Evolutionary conservation across 257 asterid species (phyloP).

Genomic region (Nicotiana tabacum): DNA sequence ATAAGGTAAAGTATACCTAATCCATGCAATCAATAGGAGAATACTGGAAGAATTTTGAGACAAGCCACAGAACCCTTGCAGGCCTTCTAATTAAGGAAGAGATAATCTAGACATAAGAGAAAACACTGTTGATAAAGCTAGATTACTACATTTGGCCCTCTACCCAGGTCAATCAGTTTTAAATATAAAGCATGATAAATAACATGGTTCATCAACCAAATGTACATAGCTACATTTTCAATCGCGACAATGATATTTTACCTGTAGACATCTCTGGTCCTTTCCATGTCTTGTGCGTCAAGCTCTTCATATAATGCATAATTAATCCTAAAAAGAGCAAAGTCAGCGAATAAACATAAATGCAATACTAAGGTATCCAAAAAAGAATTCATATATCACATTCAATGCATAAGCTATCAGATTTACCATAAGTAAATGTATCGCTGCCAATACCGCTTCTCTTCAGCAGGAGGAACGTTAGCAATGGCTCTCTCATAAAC

Average conservation of each 20-base stretch:
- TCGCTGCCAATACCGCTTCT: slow-evolving; percentile 92
- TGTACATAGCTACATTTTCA: background rate
- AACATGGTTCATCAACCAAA: background rate
- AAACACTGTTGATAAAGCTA: background rate
- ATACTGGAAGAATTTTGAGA: background rate
- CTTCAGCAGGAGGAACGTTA: slow-evolving; percentile 88
- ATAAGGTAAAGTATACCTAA: too few species aligned
- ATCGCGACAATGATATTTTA: slow-evolving; percentile 22
- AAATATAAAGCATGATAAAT: background rate
- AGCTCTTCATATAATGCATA: slow-evolving; percentile 88
- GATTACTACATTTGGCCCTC: background rate
- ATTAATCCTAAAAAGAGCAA: slow-evolving; percentile 57
- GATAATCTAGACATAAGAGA: background rate
- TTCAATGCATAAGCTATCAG: background rate
- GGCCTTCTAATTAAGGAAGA: background rate
- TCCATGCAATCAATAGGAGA: background rate
- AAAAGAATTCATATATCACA: background rate
- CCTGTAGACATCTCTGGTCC: slow-evolving; percentile 91
- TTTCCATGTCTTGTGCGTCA: slow-evolving; percentile 72
- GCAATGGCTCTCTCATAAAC: slow-evolving; percentile 89
- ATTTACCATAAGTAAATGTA: slow-evolving; percentile 85
- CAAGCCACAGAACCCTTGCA: background rate
- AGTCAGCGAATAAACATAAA: slow-evolving; percentile 19
- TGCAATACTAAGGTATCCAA: background rate
- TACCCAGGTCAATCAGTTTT: background rate